Evolutionary conservation across 1,139 yeast species (phyloP).

Genomic region (Hansenula sp.): DNA sequence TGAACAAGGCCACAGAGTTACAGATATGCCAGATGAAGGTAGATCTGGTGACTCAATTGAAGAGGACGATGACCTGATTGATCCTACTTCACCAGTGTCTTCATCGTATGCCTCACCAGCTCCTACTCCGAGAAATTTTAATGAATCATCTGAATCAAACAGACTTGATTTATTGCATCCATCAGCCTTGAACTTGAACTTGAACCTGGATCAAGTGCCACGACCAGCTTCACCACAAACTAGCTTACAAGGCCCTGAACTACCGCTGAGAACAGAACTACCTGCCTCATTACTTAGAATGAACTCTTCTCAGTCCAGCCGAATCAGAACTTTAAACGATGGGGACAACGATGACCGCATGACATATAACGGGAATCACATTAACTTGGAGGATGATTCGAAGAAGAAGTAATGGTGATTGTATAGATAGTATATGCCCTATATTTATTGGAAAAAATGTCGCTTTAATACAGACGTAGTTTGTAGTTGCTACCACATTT

Average conservation of each 20-base stretch:
- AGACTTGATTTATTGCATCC: constrained; percentile 19
- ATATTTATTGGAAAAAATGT: not conserved
- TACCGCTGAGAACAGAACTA: constrained; percentile 1
- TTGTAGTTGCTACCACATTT: not conserved
- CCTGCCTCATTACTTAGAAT: constrained; percentile 11
- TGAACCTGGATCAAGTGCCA: constrained; percentile 10
- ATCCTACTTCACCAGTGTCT: constrained; percentile 19
- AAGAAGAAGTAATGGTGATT: constrained; percentile 1
- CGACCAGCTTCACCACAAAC: constrained; percentile 12
- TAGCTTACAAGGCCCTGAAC: constrained; percentile 1
- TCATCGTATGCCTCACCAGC: constrained; percentile 25
- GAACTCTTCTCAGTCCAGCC: constrained; percentile 12
- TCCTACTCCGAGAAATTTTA: constrained; percentile 15
- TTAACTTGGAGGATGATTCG: constrained; percentile 38
- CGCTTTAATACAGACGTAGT: not conserved
- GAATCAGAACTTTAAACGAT: constrained; percentile 25
- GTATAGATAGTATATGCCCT: too few relatives aligned
- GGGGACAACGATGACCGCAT: constrained; percentile 26
- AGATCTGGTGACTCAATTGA: not conserved
- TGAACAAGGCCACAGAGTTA: constrained; percentile 2
- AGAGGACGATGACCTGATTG: constrained; percentile 4
- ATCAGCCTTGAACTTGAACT: constrained; percentile 19
- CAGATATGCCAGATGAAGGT: not conserved
- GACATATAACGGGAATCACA: constrained; percentile 45
- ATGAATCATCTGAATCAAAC: constrained; percentile 1